Percentiles rank a stretch among this genome's conserved stretches.
phyloP scores from a whole-genome alignment of 192 early-diverging fungal species.

The Irineochytrium annulatum region DNA sequence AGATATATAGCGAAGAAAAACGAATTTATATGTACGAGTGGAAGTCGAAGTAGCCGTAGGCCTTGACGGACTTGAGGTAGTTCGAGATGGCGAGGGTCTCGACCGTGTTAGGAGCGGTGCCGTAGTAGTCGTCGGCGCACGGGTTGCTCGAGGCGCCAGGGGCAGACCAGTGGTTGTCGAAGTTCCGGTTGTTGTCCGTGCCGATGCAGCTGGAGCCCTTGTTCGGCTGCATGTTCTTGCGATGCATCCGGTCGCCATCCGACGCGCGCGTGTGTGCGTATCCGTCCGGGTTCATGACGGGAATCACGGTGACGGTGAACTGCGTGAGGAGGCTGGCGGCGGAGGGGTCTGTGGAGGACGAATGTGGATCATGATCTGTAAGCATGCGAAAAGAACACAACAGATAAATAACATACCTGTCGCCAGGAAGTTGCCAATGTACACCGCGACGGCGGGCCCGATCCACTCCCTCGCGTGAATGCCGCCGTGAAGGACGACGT shows the following conservation, averaged over 20 bases:
- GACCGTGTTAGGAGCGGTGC: constrained; percentile 29
- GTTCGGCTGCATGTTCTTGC: constrained; percentile 48
- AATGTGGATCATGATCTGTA: constrained; percentile 2
- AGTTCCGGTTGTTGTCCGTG: constrained; percentile 52
- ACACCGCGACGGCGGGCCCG: constrained; percentile 43
- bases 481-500: constrained; percentile 39
- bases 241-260: constrained; percentile 24
- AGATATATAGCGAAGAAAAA: neutral
- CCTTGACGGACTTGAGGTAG: constrained; percentile 35
- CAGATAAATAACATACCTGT: too few relatives aligned
- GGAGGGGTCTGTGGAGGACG: constrained; percentile 24
- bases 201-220: constrained; percentile 39
- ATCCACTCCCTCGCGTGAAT: constrained; percentile 67
- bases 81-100: constrained; percentile 41
- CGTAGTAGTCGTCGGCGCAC: constrained; percentile 48
- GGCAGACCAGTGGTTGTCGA: constrained; percentile 38
- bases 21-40: neutral
- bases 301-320: constrained; percentile 55
- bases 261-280: constrained; percentile 40
- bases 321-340: constrained; percentile 35
- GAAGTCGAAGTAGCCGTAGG: constrained; percentile 40
- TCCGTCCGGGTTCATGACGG: constrained; percentile 59
- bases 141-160: constrained; percentile 45
- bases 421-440: constrained; percentile 33
- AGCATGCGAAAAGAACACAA: too few relatives aligned